A percentile compares a stretch with the other conserved stretches of the same genome.
These are phyloP conservation scores for Globisporangium splendens DNA, from an alignment of 352 stramenopile species.

Conservation along the genomic window DNA sequence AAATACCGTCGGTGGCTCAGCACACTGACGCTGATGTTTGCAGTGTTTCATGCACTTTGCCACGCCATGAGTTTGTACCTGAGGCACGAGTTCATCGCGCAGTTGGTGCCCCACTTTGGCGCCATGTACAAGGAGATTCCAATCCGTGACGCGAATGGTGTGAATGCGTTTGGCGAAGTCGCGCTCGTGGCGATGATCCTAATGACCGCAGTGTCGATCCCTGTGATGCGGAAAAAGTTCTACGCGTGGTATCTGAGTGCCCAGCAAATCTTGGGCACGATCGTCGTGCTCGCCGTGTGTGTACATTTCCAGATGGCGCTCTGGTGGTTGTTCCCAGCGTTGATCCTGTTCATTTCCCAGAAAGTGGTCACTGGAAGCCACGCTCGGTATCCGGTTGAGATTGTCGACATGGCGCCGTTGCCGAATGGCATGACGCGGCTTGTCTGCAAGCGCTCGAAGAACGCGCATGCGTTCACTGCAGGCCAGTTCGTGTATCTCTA, in stretches of 20 bases:
- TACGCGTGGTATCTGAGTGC: constrained; percentile 21
- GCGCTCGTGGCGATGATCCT: constrained; percentile 23
- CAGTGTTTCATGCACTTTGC: constrained; percentile 21
- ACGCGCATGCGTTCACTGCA: constrained; percentile 12
- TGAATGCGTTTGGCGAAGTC: constrained; percentile 23
- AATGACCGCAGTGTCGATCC: constrained; percentile 17
- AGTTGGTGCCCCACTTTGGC: constrained; percentile 24
- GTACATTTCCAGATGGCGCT: constrained; percentile 23
- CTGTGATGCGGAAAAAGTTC: constrained; percentile 11
- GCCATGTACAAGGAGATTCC: constrained; percentile 16
- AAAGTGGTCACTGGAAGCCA: constrained; percentile 13
- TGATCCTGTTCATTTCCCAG: constrained; percentile 22
- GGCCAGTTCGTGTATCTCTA: constrained; percentile 31
- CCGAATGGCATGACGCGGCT: constrained; percentile 26
- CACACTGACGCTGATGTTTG: constrained; percentile 8
- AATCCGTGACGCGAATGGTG: constrained; percentile 11
- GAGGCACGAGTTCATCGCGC: constrained; percentile 5
- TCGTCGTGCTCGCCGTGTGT: constrained; percentile 16
- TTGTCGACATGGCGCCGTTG: constrained; percentile 28
- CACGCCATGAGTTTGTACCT: constrained; percentile 20
- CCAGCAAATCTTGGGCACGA: constrained; percentile 2
- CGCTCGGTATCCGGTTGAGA: constrained; percentile 17
- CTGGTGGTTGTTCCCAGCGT: constrained; percentile 24
- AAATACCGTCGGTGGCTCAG: constrained; percentile 31
- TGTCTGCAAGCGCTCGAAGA: constrained; percentile 4